Evolutionary conservation across 306 rosid genomes (phyloP), one percentile per base, ranked within the genome.

Genomic region (Cucumis cinereus): DNA sequence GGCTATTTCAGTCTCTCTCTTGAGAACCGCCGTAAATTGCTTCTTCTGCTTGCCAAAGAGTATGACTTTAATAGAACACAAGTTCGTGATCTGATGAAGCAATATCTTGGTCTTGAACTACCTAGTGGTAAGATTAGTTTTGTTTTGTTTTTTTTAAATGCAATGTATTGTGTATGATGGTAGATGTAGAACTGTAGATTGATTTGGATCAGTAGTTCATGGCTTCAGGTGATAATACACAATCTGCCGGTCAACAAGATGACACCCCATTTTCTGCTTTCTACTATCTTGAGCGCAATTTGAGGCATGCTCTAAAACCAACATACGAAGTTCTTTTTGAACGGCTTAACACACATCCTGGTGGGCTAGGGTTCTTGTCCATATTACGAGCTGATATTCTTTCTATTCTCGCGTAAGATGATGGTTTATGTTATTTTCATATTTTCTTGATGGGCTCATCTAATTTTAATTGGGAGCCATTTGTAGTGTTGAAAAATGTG

Each of bases 231-330:
- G 89, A 86, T 53, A 83, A 84, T 79, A 85, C 74, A 73, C 84
- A 84, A 75, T 86, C 78, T 73, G 63, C 33, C 80, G 87, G 85
- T 24, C 66, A 71, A 19, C 90, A 86, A 79, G 92, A 89, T 52
- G 91, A 87, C 69, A 68, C 79, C 11, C 63, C 77, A 79, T 84
- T 88, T 70, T 83, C 98, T 55, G 79, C 94, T 62, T 93, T 90
- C 86, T 90, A 86, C 70, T 92, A 90, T 61, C 78, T 86, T 74
- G 97, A 93, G 85, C 74, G 89, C 74, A 93, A 87, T 79, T 83
- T 93, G 89, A 91, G 98, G 80, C 91, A 87, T 36, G 87, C 94
- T 10, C 91, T 93, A 41, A 87, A 89, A 84, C 98, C 98, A 16
- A 79, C 75, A 63, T 93, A 91, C 36, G 98, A 91, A 83, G 90